Percentiles rank a stretch among this genome's conserved stretches.
These are phyloP conservation scores for Dinochytrium kinnereticum DNA, from an alignment of 371 early-diverging fungal genomes.

Conservation along the genomic window DNA sequence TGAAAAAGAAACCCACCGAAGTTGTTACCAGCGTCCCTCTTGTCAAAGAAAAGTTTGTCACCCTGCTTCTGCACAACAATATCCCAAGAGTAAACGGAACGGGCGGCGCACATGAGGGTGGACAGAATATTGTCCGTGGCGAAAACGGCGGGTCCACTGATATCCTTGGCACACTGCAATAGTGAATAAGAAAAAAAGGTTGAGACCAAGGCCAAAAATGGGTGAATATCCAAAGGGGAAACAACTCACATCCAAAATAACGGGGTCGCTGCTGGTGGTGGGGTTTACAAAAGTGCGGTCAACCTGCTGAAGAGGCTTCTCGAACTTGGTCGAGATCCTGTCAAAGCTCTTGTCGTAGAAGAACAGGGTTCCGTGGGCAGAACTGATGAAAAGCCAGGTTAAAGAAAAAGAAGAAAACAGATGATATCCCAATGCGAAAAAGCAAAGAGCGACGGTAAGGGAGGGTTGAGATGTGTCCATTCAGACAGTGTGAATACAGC, in stretches of 20 bases:
- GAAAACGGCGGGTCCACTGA: constrained; percentile 74
- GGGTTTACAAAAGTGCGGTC: constrained; percentile 76
- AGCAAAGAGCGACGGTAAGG: not conserved
- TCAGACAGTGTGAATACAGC: constrained; percentile 58
- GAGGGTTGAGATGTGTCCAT: not conserved
- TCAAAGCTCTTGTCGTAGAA: constrained; percentile 87
- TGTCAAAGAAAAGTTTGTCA: constrained; percentile 89
- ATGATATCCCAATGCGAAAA: not conserved
- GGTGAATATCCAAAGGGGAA: not conserved
- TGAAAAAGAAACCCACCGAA: constrained; percentile 33
- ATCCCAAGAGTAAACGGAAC: constrained; percentile 96
- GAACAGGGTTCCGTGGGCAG: constrained; percentile 72
- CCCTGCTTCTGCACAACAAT: constrained; percentile 87
- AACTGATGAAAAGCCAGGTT: constrained; percentile 31
- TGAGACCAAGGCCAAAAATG: not conserved
- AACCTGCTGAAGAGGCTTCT: constrained; percentile 72
- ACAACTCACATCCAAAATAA: constrained; percentile 61
- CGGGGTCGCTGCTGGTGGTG: constrained; percentile 82
- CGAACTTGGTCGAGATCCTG: constrained; percentile 80
- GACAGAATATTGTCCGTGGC: constrained; percentile 91
- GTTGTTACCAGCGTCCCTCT: constrained; percentile 80
- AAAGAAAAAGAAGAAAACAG: constrained; percentile 19
- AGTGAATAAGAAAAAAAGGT: not conserved
- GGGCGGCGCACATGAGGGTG: constrained; percentile 90
- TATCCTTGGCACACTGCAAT: constrained; percentile 57